phyloP scores from a whole-genome alignment of 2,329 filamentous ascomycete species.

The Scedosporium apiospermum region DNA sequence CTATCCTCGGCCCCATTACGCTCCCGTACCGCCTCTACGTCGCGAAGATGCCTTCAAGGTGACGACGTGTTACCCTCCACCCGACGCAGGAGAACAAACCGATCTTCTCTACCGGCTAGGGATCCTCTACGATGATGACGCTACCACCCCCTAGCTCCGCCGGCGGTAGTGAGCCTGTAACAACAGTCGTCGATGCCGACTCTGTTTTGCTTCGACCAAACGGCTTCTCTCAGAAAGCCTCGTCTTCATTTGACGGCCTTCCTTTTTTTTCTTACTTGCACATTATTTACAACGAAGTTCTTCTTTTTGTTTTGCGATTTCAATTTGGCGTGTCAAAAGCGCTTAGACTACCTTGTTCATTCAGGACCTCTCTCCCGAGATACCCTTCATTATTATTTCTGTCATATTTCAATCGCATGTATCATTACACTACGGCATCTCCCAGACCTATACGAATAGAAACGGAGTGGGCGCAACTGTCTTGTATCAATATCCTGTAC shows the following conservation, averaged over 20 bases:
- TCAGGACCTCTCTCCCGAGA: background rate
- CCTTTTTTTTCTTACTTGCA: background rate
- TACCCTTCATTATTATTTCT: background rate
- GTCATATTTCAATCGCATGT: background rate
- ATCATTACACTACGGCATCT: background rate
- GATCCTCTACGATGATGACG: constrained; percentile 32
- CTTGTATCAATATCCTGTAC: background rate
- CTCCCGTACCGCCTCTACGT: background rate
- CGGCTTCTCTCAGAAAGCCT: background rate
- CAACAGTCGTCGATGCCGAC: background rate
- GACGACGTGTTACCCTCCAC: background rate
- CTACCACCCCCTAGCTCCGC: background rate
- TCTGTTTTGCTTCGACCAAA: background rate
- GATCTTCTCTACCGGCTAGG: constrained; percentile 34
- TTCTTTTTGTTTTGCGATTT: background rate
- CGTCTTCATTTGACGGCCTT: background rate
- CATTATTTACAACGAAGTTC: background rate
- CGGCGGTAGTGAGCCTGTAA: background rate
- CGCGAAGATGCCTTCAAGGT: background rate
- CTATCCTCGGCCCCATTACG: background rate
- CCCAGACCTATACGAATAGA: background rate
- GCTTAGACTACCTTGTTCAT: background rate
- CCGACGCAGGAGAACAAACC: constrained; percentile 10
- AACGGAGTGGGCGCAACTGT: background rate
- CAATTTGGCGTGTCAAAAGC: background rate